These are phyloP conservation scores for Diaporthe sp. DNA, from an alignment of 2,329 filamentous ascomycete species.

Conservation along the genomic window DNA sequence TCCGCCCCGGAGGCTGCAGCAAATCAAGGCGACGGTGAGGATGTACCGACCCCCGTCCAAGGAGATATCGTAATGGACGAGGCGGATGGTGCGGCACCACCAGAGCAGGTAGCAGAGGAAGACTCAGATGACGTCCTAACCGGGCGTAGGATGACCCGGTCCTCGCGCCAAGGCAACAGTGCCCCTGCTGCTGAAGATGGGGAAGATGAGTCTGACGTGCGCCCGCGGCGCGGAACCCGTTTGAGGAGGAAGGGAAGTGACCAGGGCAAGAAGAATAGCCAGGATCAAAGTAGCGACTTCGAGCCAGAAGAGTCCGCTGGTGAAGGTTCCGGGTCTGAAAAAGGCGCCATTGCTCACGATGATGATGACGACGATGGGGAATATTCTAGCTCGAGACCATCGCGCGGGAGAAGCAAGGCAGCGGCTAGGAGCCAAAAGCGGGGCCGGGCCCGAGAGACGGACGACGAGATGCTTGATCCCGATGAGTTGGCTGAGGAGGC, in stretches of 20 bases:
- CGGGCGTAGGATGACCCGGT: constrained; percentile 39
- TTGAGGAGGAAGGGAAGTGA: constrained; percentile 37
- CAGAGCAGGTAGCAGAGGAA: constrained; percentile 48
- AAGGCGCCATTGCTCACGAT: constrained; percentile 48
- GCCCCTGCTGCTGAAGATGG: constrained; percentile 46
- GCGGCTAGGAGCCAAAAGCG: constrained; percentile 60
- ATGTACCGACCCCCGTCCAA: constrained; percentile 42
- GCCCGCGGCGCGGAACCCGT: constrained; percentile 35
- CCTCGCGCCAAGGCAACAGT: constrained; percentile 44
- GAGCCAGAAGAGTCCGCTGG: constrained; percentile 73
- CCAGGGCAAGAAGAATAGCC: constrained; percentile 60
- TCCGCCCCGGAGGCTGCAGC: constrained; percentile 35
- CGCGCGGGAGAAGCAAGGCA: constrained; percentile 60
- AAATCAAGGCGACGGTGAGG: constrained; percentile 44
- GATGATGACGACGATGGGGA: constrained; percentile 62
- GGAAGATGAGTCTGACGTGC: constrained; percentile 43
- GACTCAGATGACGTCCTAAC: constrained; percentile 55
- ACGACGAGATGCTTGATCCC: constrained; percentile 70
- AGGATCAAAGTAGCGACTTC: constrained; percentile 73
- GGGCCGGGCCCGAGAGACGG: constrained; percentile 65
- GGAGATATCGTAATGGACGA: constrained; percentile 46
- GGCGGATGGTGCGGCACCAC: constrained; percentile 49
- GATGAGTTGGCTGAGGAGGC: constrained; percentile 78
- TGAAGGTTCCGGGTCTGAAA: constrained; percentile 57
- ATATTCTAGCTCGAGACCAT: constrained; percentile 63